phyloP scores from a whole-genome alignment of 352 stramenopile genomes.

The Phytopythium kandeliae region DNA sequence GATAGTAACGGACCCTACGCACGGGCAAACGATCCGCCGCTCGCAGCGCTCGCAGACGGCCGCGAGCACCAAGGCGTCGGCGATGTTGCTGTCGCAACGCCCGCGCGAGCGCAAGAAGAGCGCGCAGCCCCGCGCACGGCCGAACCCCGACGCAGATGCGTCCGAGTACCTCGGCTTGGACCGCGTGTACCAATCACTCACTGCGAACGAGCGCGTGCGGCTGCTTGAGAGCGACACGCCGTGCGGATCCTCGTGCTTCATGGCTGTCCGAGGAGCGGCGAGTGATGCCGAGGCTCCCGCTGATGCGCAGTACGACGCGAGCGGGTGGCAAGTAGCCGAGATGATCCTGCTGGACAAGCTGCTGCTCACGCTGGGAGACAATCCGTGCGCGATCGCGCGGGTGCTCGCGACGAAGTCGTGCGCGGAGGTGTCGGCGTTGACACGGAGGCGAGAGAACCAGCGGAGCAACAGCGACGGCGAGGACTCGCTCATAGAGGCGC shows the following conservation, averaged over 20 bases:
- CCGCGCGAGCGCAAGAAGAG: conserved; percentile 25
- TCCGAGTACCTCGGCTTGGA: conserved; percentile 62
- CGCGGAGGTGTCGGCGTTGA: conserved; percentile 21
- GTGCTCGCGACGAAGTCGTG: conserved; percentile 43
- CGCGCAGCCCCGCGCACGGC: conserved; percentile 19
- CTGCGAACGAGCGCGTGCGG: conserved; percentile 15
- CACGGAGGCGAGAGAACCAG: neutral
- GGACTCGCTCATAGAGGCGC: neutral
- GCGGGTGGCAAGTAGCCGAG: conserved; percentile 37
- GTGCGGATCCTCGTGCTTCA: conserved; percentile 24
- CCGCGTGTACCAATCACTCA: conserved; percentile 36
- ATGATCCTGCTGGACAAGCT: conserved; percentile 36
- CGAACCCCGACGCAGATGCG: conserved; percentile 20
- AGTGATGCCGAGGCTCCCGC: neutral
- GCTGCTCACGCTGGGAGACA: conserved; percentile 23
- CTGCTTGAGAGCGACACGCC: conserved; percentile 17
- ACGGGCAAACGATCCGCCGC: conserved; percentile 14
- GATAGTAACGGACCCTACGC: neutral
- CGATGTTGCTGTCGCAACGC: conserved; percentile 21
- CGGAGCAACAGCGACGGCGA: neutral
- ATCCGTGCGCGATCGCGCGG: conserved; percentile 33
- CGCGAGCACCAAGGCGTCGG: conserved; percentile 49
- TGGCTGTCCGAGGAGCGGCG: neutral
- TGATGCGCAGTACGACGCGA: neutral
- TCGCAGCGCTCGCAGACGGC: conserved; percentile 44